These are phyloP conservation scores for Coprinopsis sp. DNA, from an alignment of 768 basidiomycete genomes.

Conservation along the genomic window DNA sequence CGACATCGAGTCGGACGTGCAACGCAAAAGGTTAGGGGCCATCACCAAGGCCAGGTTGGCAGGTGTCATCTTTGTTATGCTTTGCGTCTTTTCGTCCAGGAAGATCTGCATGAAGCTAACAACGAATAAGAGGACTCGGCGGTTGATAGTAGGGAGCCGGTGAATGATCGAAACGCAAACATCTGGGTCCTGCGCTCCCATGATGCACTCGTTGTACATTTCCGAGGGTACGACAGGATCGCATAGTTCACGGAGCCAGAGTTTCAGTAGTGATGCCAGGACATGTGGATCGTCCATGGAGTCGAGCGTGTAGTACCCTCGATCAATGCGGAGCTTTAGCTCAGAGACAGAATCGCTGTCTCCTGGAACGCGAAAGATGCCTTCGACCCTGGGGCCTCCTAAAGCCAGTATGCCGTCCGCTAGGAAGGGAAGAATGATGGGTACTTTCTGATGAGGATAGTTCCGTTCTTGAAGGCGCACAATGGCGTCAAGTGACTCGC, in stretches of 20 bases:
- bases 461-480: conserved; percentile 81
- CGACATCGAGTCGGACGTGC: conserved; percentile 82
- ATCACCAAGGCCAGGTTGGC: conserved; percentile 86
- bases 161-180: conserved; percentile 72
- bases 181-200: conserved; percentile 57
- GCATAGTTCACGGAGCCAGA: conserved; percentile 89
- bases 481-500: conserved; percentile 82
- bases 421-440: conserved; percentile 91
- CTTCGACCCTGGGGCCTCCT: conserved; percentile 80
- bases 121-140: conserved; percentile 81
- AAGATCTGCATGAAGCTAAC: conserved; percentile 91
- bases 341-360: conserved; percentile 86
- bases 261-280: conserved; percentile 83
- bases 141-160: conserved; percentile 79
- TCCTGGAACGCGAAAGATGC: conserved; percentile 91
- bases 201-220: conserved; percentile 87
- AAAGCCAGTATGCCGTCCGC: conserved; percentile 87
- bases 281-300: conserved; percentile 89
- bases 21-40: conserved; percentile 86
- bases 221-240: conserved; percentile 91
- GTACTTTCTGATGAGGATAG: conserved; percentile 80
- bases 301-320: conserved; percentile 86
- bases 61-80: conserved; percentile 83
- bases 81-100: conserved; percentile 69
- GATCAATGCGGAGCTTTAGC: conserved; percentile 84